Evolutionary conservation across 108 stramenopile species (phyloP), one percentile per base, ranked within the genome.

Genomic region (Stephanodiscus triporus): DNA sequence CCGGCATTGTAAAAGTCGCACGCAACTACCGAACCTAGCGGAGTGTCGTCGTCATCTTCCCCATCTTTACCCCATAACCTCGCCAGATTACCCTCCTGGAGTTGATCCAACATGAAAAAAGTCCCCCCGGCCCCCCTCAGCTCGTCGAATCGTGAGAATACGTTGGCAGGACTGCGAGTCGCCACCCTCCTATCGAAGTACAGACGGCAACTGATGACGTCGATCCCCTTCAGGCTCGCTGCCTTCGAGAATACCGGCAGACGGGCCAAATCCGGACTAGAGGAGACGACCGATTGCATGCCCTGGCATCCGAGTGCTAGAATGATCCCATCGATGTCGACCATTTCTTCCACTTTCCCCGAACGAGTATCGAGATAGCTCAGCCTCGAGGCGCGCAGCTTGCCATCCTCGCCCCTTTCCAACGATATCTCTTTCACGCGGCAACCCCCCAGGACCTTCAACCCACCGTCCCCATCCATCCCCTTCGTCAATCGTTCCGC

Each of bases 1-100:
- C 93, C 95, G 14, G 93, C 91, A 74, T 96, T 95, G 89, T 97
- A 97, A 72, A 90, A 96, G 64, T 97, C 95, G 63, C 93, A 92
- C 1, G 95, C 95, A 11, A 97, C 79, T 1, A 97, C 97, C 0
- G 88, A 87, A 9, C 95, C 95, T 36, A 77, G 82, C 1, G 80
- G 22, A 51, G 38, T 20, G 8, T 78, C 78, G 23, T 58, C 60
- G 22, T 64, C 58, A 7, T 58, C 70, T 0, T 50, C 65, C 36
- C 24, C 67, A 13, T 82, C 86, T 10, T 61, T 83, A 23, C 91
- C 95, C 95, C 95, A 96, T 19, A 96, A 60, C 16, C 70, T 77
- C n/a, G 67, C 66, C 67, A 81, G 49, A 56, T 79, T 77, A 0
- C 87, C 91, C 45, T 68, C 81, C 78, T 96, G 96, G 8, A 95